Percentiles rank a stretch among this genome's conserved stretches.
Evolutionary conservation across 345 rosid genomes (phyloP).

Genomic region (Combretum micranthum): DNA sequence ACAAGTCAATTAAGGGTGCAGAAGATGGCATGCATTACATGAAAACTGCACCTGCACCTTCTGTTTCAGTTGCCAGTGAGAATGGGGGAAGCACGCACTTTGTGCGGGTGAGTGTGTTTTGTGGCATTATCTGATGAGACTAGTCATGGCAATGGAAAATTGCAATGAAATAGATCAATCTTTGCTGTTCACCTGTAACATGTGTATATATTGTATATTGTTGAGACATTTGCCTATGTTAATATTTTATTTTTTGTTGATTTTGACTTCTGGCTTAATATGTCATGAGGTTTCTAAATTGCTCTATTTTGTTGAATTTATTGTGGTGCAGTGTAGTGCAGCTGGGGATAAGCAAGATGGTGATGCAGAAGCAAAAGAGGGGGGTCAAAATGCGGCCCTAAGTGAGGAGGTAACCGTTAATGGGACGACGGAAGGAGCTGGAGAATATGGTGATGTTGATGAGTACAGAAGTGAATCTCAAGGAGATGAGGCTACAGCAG

Average conservation of each 20-base stretch:
- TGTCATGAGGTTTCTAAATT: not conserved
- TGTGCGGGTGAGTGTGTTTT: slow-evolving; percentile 37
- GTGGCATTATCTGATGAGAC: not conserved
- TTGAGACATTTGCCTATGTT: too few relatives aligned
- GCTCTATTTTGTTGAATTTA: not conserved
- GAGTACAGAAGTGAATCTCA: slow-evolving; percentile 11
- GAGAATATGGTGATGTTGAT: slow-evolving; percentile 2
- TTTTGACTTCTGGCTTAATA: not conserved
- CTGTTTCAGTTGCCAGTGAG: slow-evolving; percentile 41
- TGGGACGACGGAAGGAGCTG: slow-evolving; percentile 40
- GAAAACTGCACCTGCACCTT: slow-evolving; percentile 31
- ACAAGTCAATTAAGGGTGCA: slow-evolving; percentile 27
- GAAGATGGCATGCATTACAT: slow-evolving; percentile 24
- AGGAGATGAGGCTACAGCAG: slow-evolving; percentile 10
- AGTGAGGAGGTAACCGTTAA: slow-evolving; percentile 65
- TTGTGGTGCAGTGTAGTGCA: slow-evolving; percentile 34
- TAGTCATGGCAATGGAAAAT: not conserved
- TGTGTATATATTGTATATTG: not conserved
- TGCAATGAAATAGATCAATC: too few relatives aligned
- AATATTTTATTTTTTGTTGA: not conserved
- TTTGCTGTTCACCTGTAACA: not conserved
- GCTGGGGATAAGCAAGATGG: slow-evolving; percentile 28
- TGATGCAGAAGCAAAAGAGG: slow-evolving; percentile 30
- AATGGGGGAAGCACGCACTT: slow-evolving; percentile 45
- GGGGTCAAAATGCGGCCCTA: slow-evolving; percentile 29